phyloP scores from a whole-genome alignment of 352 stramenopile genomes.

The Hyaloperonospora arabidopsidis region DNA sequence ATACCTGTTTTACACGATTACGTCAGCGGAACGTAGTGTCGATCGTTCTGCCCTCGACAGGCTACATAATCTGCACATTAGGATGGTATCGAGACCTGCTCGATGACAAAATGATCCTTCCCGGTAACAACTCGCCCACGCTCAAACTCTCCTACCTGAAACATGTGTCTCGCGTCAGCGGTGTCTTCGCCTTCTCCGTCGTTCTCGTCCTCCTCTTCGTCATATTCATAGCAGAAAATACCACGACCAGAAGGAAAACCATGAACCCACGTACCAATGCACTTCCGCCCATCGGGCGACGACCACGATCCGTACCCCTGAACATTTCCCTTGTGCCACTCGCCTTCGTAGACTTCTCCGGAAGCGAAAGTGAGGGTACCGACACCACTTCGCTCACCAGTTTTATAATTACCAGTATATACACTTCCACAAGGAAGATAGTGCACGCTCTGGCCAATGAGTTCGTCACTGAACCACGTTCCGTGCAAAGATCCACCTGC shows the following conservation, averaged over 20 bases:
- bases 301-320: constrained; percentile 63
- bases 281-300: constrained; percentile 34
- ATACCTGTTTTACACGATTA: constrained; percentile 12
- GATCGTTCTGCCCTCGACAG: too few species aligned
- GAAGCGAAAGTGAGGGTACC: constrained; percentile 48
- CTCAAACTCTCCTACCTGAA: constrained; percentile 38
- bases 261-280: constrained; percentile 49
- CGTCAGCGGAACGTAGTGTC: too few species aligned
- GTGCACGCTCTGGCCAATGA: constrained; percentile 43
- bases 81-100: constrained; percentile 28
- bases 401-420: constrained; percentile 47
- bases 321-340: constrained; percentile 42
- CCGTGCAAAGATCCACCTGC: constrained; percentile 34
- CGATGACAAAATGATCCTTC: constrained; percentile 41
- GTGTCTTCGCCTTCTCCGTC: constrained; percentile 16
- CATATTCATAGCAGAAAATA: constrained; percentile 35
- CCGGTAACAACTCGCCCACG: constrained; percentile 33
- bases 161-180: constrained; percentile 11
- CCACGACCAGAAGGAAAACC: constrained; percentile 47
- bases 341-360: constrained; percentile 63
- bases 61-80: constrained; percentile 2
- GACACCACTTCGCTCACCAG: constrained; percentile 39
- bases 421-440: constrained; percentile 48
- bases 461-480: constrained; percentile 36
- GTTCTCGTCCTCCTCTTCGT: constrained; percentile 21